Conservation (phyloP, 202 grass and related monocot genomes). For the Elaeis oleifera region DNA sequence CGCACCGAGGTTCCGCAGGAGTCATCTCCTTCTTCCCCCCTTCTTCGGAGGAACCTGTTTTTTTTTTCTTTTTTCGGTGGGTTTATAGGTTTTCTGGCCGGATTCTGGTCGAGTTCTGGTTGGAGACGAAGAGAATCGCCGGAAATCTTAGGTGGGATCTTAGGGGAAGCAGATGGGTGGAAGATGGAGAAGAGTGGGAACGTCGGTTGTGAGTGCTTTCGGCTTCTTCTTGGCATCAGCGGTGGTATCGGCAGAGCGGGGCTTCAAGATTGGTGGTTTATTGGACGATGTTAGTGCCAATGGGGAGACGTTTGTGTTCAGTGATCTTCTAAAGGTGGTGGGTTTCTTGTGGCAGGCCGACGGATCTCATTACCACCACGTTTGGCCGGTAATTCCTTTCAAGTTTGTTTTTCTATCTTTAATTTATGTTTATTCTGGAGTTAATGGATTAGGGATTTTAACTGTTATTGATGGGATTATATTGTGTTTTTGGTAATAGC, state of each 20-base stretch:
- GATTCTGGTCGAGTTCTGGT: too few relatives aligned
- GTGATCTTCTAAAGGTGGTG: constrained; percentile 32
- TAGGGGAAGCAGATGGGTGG: constrained; percentile 6
- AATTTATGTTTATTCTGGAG: constrained; percentile 8
- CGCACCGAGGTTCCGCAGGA: too few relatives aligned
- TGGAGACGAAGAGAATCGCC: too few relatives aligned
- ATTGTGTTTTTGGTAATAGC: constrained; percentile 22
- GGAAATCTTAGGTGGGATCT: too few relatives aligned
- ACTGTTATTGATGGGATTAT: background rate
- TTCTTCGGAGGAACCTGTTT: too few relatives aligned
- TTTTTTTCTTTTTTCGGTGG: too few relatives aligned
- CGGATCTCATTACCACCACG: constrained; percentile 46
- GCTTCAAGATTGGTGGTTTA: background rate
- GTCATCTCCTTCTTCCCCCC: too few relatives aligned
- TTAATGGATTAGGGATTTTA: background rate
- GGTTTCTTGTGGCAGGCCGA: constrained; percentile 42
- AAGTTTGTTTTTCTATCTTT: constrained; percentile 21
- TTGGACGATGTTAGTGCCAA: background rate
- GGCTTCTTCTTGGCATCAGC: background rate
- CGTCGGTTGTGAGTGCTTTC: constrained; percentile 1
- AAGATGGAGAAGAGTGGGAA: constrained; percentile 3
- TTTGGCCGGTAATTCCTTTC: constrained; percentile 63
- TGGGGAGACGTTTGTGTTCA: constrained; percentile 14
- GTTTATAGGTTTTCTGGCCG: too few relatives aligned
- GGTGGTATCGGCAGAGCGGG: background rate